These are phyloP conservation scores for Sambucus nigra DNA, from an alignment of 129 eudicot species.

Conservation along the genomic window DNA sequence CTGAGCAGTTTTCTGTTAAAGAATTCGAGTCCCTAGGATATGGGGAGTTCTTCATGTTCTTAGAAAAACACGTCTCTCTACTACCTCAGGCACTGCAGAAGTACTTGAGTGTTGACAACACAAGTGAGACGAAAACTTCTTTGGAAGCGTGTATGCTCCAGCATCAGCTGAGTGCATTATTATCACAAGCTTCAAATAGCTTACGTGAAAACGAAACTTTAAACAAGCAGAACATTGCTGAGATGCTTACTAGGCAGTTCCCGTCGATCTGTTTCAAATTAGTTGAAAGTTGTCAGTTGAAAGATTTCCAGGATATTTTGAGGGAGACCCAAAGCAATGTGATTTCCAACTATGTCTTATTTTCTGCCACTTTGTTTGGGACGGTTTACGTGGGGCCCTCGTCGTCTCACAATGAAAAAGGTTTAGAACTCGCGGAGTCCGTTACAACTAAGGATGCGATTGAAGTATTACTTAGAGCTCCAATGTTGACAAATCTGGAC, in stretches of 20 bases:
- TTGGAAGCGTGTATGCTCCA: conserved; percentile 60
- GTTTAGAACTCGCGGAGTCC: conserved; percentile 18
- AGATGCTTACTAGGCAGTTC: conserved; percentile 58
- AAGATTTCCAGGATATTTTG: conserved; percentile 15
- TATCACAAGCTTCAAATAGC: conserved; percentile 59
- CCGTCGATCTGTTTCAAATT: conserved; percentile 56
- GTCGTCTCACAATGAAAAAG: conserved; percentile 12
- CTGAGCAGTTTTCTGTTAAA: conserved; percentile 37
- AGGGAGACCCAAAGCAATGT: conserved; percentile 20
- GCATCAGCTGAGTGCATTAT: conserved; percentile 42
- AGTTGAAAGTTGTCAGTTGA: conserved; percentile 20
- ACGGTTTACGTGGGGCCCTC: conserved; percentile 1
- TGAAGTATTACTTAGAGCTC: conserved; percentile 58
- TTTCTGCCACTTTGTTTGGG: conserved; percentile 55
- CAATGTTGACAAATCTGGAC: conserved; percentile 64
- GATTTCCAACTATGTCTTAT: conserved; percentile 36
- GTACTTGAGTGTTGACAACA: conserved; percentile 23
- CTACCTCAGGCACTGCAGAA: conserved; percentile 43
- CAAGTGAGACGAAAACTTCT: conserved; percentile 19
- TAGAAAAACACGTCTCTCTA: conserved; percentile 38
- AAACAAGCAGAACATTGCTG: conserved; percentile 40
- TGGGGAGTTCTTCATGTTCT: conserved; percentile 54
- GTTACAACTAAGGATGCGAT: conserved; percentile 49
- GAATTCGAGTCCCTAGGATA: conserved; percentile 61
- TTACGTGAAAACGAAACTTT: conserved; percentile 33